These are phyloP conservation scores for Sesbania bispinosa DNA, from an alignment of 306 rosid genomes.

Conservation along the genomic window DNA sequence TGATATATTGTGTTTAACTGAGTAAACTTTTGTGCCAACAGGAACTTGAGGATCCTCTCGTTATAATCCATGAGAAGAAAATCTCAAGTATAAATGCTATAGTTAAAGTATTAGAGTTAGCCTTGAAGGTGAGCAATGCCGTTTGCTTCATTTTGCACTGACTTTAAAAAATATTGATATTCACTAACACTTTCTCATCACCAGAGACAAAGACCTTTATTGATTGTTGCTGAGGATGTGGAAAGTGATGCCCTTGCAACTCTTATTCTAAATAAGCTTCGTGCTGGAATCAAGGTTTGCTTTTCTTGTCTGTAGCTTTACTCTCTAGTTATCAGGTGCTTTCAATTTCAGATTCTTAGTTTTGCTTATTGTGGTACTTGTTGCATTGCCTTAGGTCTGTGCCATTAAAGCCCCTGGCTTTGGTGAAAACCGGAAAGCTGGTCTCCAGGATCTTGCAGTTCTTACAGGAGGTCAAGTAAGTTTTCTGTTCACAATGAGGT, in stretches of 20 bases:
- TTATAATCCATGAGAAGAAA: slow-evolving; percentile 95
- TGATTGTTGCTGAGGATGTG: slow-evolving; percentile 88
- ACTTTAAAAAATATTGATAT: not conserved
- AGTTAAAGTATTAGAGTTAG: slow-evolving; percentile 88
- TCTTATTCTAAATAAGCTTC: slow-evolving; percentile 87
- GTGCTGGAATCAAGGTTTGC: slow-evolving; percentile 95
- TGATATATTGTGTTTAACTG: not conserved
- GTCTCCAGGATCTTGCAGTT: slow-evolving; percentile 87
- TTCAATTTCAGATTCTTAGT: not conserved
- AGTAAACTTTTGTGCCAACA: slow-evolving; percentile 25
- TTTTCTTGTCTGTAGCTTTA: not conserved
- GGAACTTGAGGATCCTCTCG: slow-evolving; percentile 96
- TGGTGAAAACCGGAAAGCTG: slow-evolving; percentile 88
- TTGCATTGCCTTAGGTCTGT: slow-evolving; percentile 57
- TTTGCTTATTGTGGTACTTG: slow-evolving; percentile 5
- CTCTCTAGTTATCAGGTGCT: not conserved
- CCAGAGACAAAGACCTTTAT: slow-evolving; percentile 87
- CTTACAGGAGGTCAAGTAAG: slow-evolving; percentile 89
- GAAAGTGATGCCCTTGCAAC: slow-evolving; percentile 97
- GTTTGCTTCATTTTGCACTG: not conserved
- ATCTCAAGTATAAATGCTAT: slow-evolving; percentile 80
- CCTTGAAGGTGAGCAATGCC: slow-evolving; percentile 64
- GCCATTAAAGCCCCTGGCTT: slow-evolving; percentile 98
- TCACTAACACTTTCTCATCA: slow-evolving; percentile 4
- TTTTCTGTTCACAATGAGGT: not conserved